Percentiles rank a stretch among this genome's conserved stretches.
phyloP scores from a whole-genome alignment of 2,329 filamentous ascomycete genomes.

The Apiospora kogelbergensis region DNA sequence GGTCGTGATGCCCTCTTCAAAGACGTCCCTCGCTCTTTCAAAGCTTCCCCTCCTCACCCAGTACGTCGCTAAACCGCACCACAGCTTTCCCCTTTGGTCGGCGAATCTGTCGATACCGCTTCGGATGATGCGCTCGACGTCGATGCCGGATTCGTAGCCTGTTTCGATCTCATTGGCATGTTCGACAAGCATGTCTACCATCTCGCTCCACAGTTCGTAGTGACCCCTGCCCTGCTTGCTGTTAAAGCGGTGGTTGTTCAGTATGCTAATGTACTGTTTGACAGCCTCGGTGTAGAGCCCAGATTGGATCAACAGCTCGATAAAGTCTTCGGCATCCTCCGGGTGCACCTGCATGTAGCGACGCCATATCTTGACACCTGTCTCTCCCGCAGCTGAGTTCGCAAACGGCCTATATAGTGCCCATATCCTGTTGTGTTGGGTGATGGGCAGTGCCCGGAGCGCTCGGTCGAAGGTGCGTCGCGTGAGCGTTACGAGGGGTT shows the following conservation, averaged over 20 bases:
- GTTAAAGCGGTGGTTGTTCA: conserved; percentile 86
- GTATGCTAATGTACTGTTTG: conserved; percentile 83
- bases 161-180: conserved; percentile 86
- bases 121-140: conserved; percentile 88
- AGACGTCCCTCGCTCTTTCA: conserved; percentile 87
- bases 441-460: conserved; percentile 85
- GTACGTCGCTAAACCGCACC: conserved; percentile 93
- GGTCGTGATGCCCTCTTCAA: conserved; percentile 94
- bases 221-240: conserved; percentile 94
- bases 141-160: conserved; percentile 76
- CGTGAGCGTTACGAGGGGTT: conserved; percentile 87
- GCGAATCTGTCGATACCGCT: conserved; percentile 89
- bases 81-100: conserved; percentile 91
- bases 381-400: conserved; percentile 84
- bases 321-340: conserved; percentile 92
- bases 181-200: conserved; percentile 91
- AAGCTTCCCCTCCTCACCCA: conserved; percentile 94
- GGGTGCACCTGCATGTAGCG: conserved; percentile 97
- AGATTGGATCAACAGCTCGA: conserved; percentile 80
- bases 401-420: conserved; percentile 87
- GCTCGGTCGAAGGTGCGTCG: conserved; percentile 90
- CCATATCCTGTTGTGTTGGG: conserved; percentile 96
- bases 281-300: conserved; percentile 89
- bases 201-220: conserved; percentile 96
- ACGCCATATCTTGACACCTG: conserved; percentile 89